Evolutionary conservation across 108 stramenopile species (phyloP), one percentile per base, ranked within the genome.

Genomic region (Seminavis robusta): DNA sequence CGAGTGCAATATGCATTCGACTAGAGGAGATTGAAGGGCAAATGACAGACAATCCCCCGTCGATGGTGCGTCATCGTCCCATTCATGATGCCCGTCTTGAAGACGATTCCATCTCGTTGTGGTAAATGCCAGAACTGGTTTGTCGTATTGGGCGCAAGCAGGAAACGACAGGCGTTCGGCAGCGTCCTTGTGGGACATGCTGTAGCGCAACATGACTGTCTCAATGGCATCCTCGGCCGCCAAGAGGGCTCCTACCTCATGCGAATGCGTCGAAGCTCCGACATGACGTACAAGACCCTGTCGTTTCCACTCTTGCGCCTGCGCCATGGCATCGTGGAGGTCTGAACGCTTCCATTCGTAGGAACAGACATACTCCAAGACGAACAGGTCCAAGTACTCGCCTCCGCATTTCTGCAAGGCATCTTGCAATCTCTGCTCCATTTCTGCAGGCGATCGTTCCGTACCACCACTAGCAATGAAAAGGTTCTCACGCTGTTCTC

Each of bases 71-170:
- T 34, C 33, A 20, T 6, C 24, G 15, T 25, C 15, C 52, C 54
- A 17, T 23, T 56, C 20, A 17, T 17, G 33, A 21, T 39, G 37
- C 3, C 59, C 59, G 3, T 49, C 26, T 28, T 63, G 69, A 11
- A 71, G 44, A 28, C 37, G 15, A 51, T 71, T 71, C 69, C 69
- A 71, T 11, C 69, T 30, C n/a, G 69, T 71, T 19, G 69, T 65
- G 13, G 69, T 71, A 33, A 71, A 70, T 27, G 62, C 57, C 28
- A 71, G 16, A 4, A 71, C 63, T 41, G 69, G 69, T 39, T 57
- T 70, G 5, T 59, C 21, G 17, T 57, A 41, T 11, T 48, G 25
- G 1, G 47, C 7, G 17, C 54, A 54, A 9, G 38, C 45, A 8
- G 63, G 63, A 19, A 71, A 65, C 3, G 69, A 65, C 9, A 71